A percentile compares a stretch with the other conserved stretches of the same genome.
Conservation (phyloP, 441 rosid genomes). For the Gossypium schwendimanii region DNA sequence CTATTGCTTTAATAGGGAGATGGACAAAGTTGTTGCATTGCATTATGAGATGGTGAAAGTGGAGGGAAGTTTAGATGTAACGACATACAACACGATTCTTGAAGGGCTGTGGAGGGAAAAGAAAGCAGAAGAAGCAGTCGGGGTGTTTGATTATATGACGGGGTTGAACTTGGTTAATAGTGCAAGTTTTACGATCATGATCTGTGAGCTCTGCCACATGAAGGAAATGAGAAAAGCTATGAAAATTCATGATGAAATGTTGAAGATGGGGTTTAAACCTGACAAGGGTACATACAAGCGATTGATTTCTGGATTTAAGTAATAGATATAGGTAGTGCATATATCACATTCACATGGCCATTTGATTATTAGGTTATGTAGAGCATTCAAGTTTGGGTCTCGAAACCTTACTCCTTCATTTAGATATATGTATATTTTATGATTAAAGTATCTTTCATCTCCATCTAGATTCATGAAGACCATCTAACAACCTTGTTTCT, state of each 20-base stretch:
- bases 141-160: slow-evolving; percentile 47
- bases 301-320: slow-evolving; percentile 40
- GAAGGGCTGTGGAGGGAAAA: slow-evolving; percentile 32
- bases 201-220: slow-evolving; percentile 40
- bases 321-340: neutral
- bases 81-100: slow-evolving; percentile 44
- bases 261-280: slow-evolving; percentile 58
- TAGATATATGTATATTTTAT: too few relatives aligned
- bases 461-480: too few relatives aligned
- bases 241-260: slow-evolving; percentile 64
- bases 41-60: slow-evolving; percentile 41
- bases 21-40: slow-evolving; percentile 47
- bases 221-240: slow-evolving; percentile 59
- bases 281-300: slow-evolving; percentile 46
- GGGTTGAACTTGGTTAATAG: slow-evolving; percentile 28
- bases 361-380: neutral
- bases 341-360: too few relatives aligned
- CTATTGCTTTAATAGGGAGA: slow-evolving; percentile 41
- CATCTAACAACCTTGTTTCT: too few relatives aligned
- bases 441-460: too few relatives aligned
- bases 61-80: slow-evolving; percentile 38
- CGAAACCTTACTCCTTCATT: too few relatives aligned
- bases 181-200: slow-evolving; percentile 39
- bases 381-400: neutral
- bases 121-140: slow-evolving; percentile 36